phyloP scores from a whole-genome alignment of 2,329 filamentous ascomycete genomes.

The Botrytis medusae region DNA sequence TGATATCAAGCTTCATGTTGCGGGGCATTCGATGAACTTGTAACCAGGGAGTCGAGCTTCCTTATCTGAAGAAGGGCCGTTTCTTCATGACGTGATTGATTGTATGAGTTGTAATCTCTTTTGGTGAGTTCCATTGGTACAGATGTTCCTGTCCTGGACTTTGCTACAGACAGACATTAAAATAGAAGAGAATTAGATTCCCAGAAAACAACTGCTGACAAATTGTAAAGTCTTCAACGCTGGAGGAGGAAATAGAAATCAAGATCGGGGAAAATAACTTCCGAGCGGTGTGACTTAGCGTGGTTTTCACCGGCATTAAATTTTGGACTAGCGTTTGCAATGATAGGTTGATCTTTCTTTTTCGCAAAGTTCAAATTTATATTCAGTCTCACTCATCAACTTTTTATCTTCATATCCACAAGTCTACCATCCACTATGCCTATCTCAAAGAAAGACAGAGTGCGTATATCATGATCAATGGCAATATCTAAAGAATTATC shows the following conservation, averaged over 20 bases:
- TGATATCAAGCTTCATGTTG: not conserved
- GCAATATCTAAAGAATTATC: not conserved
- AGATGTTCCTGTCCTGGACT: not conserved
- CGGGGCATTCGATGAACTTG: not conserved
- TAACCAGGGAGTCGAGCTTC: not conserved
- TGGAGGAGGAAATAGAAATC: too few species aligned
- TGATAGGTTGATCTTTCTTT: slow-evolving; percentile 6
- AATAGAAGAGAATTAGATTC: not conserved
- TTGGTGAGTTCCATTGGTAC: not conserved
- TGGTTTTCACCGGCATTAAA: not conserved
- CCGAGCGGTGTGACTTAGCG: not conserved
- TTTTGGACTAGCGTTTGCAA: slow-evolving; percentile 1
- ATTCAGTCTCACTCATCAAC: not conserved
- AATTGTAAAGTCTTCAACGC: not conserved
- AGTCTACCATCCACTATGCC: slow-evolving; percentile 37
- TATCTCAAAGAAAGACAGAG: slow-evolving; percentile 50
- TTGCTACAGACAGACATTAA: not conserved
- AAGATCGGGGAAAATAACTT: not conserved
- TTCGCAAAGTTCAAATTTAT: not conserved
- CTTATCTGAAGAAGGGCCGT: not conserved
- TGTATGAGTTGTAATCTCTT: not conserved
- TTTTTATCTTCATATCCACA: not conserved
- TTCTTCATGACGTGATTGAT: not conserved
- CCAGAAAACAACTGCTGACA: not conserved
- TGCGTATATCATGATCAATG: slow-evolving; percentile 27